Evolutionary conservation across 2,329 filamentous ascomycete genomes (phyloP).

Genomic region (Cytospora piceae): DNA sequence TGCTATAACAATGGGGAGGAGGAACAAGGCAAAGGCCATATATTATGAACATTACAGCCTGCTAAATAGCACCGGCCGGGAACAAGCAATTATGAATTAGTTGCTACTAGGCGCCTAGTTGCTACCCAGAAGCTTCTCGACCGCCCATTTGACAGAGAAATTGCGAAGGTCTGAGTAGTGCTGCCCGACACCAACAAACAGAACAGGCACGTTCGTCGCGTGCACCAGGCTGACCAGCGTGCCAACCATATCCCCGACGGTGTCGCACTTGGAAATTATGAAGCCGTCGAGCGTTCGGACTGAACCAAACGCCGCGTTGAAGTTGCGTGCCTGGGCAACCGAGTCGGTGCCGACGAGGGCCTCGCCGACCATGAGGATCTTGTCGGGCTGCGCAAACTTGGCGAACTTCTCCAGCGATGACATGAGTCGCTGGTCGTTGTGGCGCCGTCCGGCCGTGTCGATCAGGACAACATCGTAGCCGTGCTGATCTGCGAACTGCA

Average conservation of each 20-base stretch:
- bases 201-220: slow-evolving; percentile 92
- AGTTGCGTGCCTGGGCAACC: slow-evolving; percentile 94
- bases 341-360: slow-evolving; percentile 94
- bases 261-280: slow-evolving; percentile 98
- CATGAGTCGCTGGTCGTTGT: slow-evolving; percentile 97
- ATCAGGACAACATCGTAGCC: slow-evolving; percentile 93
- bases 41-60: neutral
- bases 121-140: slow-evolving; percentile 65
- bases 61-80: neutral
- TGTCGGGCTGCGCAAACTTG: slow-evolving; percentile 93
- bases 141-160: slow-evolving; percentile 71
- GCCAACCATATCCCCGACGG: slow-evolving; percentile 97
- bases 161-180: slow-evolving; percentile 71
- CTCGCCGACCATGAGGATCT: slow-evolving; percentile 93
- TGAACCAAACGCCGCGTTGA: slow-evolving; percentile 88
- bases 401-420: slow-evolving; percentile 96
- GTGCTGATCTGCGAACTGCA: slow-evolving; percentile 74
- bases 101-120: slow-evolving; percentile 38
- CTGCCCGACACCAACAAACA: slow-evolving; percentile 81
- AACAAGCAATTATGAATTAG: neutral
- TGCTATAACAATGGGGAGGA: neutral
- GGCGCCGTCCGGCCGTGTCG: slow-evolving; percentile 90
- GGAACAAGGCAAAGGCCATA: neutral
- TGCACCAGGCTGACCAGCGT: slow-evolving; percentile 97
- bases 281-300: slow-evolving; percentile 87